phyloP scores from a whole-genome alignment of 345 rosid species.

The Citrus inodora region DNA sequence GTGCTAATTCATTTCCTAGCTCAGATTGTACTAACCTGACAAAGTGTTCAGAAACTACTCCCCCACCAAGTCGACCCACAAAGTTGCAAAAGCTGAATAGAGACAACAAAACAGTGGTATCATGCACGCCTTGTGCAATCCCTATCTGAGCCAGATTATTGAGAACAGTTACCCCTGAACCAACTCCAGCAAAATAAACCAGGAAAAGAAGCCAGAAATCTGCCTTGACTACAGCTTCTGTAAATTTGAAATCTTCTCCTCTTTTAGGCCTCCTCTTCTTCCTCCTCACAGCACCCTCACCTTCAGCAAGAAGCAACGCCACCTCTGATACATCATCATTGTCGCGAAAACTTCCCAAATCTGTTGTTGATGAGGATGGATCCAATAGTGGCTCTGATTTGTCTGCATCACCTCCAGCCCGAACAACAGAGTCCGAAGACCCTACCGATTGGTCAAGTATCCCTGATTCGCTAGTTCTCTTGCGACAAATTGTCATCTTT shows the following conservation, averaged over 20 bases:
- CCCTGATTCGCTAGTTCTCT: slow-evolving; percentile 20
- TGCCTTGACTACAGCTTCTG: slow-evolving; percentile 63
- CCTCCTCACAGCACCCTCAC: slow-evolving; percentile 66
- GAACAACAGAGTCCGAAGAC: slow-evolving; percentile 19
- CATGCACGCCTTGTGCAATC: slow-evolving; percentile 49
- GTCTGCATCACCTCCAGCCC: slow-evolving; percentile 32
- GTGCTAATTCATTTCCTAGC: background rate
- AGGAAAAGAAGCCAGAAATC: slow-evolving; percentile 80
- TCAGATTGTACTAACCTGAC: slow-evolving; percentile 40
- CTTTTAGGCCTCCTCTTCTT: slow-evolving; percentile 65
- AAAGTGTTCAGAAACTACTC: slow-evolving; percentile 57
- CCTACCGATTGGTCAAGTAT: slow-evolving; percentile 14
- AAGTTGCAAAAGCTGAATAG: slow-evolving; percentile 73
- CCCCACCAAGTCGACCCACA: slow-evolving; percentile 64
- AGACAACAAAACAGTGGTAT: slow-evolving; percentile 55
- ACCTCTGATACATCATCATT: slow-evolving; percentile 42
- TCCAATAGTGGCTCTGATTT: slow-evolving; percentile 47
- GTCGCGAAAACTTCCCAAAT: slow-evolving; percentile 37
- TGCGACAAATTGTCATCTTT: slow-evolving; percentile 52
- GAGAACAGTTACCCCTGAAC: slow-evolving; percentile 66
- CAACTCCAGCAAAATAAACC: slow-evolving; percentile 64
- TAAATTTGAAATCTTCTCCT: slow-evolving; percentile 65
- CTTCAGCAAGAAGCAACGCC: slow-evolving; percentile 65
- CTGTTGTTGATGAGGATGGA: slow-evolving; percentile 27
- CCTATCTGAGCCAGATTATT: slow-evolving; percentile 77